Base-by-base conservation (phyloP, 441 rosid species). In the Mallotus repandus region DNA sequence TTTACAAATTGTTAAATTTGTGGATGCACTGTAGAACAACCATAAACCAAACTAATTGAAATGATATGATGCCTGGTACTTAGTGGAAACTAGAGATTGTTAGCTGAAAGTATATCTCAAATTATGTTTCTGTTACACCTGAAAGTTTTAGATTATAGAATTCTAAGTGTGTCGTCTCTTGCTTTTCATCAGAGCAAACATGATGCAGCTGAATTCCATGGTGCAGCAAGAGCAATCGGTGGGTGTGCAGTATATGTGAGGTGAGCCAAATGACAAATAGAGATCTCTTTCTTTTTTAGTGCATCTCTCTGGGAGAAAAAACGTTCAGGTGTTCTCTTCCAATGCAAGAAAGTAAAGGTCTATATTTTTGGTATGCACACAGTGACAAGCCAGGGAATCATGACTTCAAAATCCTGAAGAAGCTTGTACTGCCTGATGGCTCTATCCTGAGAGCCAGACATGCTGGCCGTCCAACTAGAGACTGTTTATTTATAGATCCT, bases 311-410 rank as follows among this genome's bases (percentile, higher is more conserved):
- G 6, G 57, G 8, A 25, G 35, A 48, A 9, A 5, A 45, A 16
- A 21, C 46, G 12, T 16, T 9, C 0, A 1, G 52, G 7, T 38
- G 41, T 21, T 19, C 8, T 10, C 58, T 63, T 56, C 16, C 60
- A 15, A 21, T 56, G 35, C 29, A 19, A 61, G 14, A 35, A 49
- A 62, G 19, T 56, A 13, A 52, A 63, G 18, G 53, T 3, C 19
- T 13, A 69, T 38, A 46, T 43, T 53, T 16, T 68, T 58, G 5
- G 67, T 54, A 46, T 65, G 66, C 50, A 73, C 69, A 71, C 75
- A 91, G 97, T 69, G 97, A 91, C 83, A 87, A 88, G 81, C 93
- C 94, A 21, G 90, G 87, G 41, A 78, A 74, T 76, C 93, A 85
- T 75, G 94, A 91, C 79, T 89, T 89, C 74, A 72, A 89, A 69